These are phyloP conservation scores for Halteria grandinella DNA, from an alignment of 73 alveolate genomes.

Conservation along the genomic window DNA sequence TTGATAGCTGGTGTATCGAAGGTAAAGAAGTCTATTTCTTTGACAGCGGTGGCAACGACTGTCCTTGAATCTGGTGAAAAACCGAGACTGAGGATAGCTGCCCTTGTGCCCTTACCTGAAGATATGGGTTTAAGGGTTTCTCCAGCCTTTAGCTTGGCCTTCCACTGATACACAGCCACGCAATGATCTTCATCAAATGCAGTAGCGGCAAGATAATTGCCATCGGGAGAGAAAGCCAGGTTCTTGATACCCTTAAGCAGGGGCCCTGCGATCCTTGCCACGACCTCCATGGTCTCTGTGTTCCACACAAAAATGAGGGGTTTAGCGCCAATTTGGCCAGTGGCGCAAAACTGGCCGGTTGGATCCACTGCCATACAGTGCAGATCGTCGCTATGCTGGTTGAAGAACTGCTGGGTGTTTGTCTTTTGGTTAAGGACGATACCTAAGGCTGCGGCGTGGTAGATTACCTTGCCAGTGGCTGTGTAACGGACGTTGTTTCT, in stretches of 20 bases:
- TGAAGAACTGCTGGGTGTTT: slow-evolving; percentile 78
- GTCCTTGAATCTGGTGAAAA: slow-evolving; percentile 82
- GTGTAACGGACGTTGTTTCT: slow-evolving; percentile 95
- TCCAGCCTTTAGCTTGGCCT: slow-evolving; percentile 78
- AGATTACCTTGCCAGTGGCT: slow-evolving; percentile 79
- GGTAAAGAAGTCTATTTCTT: slow-evolving; percentile 89
- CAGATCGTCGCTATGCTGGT: slow-evolving; percentile 94
- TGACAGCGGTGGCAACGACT: slow-evolving; percentile 91
- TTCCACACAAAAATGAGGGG: slow-evolving; percentile 96
- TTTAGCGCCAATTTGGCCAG: slow-evolving; percentile 97
- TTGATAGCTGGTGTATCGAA: slow-evolving; percentile 77
- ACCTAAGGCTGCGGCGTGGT: slow-evolving; percentile 96
- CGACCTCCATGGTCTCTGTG: slow-evolving; percentile 86
- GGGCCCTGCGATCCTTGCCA: slow-evolving; percentile 83
- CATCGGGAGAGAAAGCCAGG: slow-evolving; percentile 93
- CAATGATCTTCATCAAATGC: slow-evolving; percentile 97
- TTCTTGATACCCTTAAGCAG: slow-evolving; percentile 91
- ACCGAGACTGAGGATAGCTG: slow-evolving; percentile 85
- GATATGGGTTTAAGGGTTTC: slow-evolving; percentile 78
- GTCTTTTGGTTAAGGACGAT: slow-evolving; percentile 78
- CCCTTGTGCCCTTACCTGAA: slow-evolving; percentile 91
- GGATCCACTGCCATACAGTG: slow-evolving; percentile 92
- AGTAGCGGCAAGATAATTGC: slow-evolving; percentile 89
- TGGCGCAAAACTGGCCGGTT: slow-evolving; percentile 86
- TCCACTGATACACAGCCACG: slow-evolving; percentile 95